Evolutionary conservation across 371 early-diverging fungal genomes (phyloP), one percentile per base, ranked within the genome.

Genomic region (Circinella minor): DNA sequence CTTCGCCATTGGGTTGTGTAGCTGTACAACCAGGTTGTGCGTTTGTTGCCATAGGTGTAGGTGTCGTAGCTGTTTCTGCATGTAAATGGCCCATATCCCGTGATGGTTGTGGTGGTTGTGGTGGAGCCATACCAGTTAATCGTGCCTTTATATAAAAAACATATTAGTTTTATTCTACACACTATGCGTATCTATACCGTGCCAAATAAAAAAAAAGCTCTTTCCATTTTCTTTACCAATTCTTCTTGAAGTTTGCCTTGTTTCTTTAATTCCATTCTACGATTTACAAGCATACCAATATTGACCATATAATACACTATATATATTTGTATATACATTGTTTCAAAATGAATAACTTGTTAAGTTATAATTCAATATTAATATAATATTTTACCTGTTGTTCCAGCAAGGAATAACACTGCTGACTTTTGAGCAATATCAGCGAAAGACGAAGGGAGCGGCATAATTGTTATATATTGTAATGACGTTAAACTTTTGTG

Each of bases 241-340:
- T 85, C 82, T 67, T 85, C 85, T 51, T 85, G 76, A 34, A 85
- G 73, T 63, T 75, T 76, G 60, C 82, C 81, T 74, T 85, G 73
- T 54, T 82, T 82, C 68, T 82, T 85, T 38, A 82, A 67, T 48
- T 81, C 80, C 76, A 82, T 79, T 43, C 85, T 73, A 37, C 76
- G 76, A 65, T 82, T 82, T 55, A 96, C 90, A 64, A 91, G 81
- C 36, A 90, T 85, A 55, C 92, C 92, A 51, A 93, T 78, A 72
- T 92, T 92, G 62, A 94, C 95, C 67, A 95, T 83, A 72, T 92
- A 91, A 77, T 94, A 95, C 5, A 93, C 93, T 85, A n/a, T 38
- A 17, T n/a, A 39, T 13, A 11, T 15, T 34, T 27, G 47, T 38
- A 14, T 66, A 11, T 63, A 43, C 43, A 9, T 51, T 51, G 51